phyloP scores from a whole-genome alignment of 169 alveolate genomes.

The Eimeria brunetti region DNA sequence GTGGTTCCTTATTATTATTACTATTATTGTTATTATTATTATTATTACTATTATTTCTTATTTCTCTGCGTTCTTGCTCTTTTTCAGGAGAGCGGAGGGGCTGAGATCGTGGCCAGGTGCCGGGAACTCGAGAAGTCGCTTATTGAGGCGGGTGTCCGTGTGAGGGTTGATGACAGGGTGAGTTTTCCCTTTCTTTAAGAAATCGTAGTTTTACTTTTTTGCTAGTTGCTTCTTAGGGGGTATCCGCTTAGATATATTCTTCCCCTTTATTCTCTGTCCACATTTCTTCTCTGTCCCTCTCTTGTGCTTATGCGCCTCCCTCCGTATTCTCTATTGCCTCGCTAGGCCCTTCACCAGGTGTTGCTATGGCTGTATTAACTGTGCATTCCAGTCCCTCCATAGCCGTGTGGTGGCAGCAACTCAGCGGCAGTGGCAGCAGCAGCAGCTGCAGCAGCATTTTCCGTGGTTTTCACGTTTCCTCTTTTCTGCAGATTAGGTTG shows the following conservation, averaged over 20 bases:
- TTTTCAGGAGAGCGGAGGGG: constrained; percentile 78
- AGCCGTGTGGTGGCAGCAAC: not conserved
- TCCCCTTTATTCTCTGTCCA: not conserved
- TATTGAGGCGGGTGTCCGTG: constrained; percentile 83
- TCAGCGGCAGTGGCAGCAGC: not conserved
- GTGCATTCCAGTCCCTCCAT: not conserved
- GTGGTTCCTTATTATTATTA: too few relatives aligned
- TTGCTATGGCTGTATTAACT: not conserved
- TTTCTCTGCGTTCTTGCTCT: too few relatives aligned
- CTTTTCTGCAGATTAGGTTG: not conserved
- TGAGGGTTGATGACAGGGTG: constrained; percentile 81
- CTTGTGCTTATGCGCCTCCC: not conserved
- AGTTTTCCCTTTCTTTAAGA: not conserved
- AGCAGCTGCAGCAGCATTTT: not conserved
- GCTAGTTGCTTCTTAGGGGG: not conserved
- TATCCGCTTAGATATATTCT: not conserved
- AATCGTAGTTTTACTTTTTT: not conserved
- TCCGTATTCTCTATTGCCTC: not conserved
- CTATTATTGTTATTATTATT: too few relatives aligned
- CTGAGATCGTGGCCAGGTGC: constrained; percentile 82
- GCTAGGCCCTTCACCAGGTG: not conserved
- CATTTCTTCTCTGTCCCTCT: not conserved
- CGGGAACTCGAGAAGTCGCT: constrained; percentile 68
- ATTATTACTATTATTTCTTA: too few relatives aligned
- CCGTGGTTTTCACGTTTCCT: not conserved